These are phyloP conservation scores for Eleusine indica DNA, from an alignment of 176 grass and related monocot species.

Conservation along the genomic window DNA sequence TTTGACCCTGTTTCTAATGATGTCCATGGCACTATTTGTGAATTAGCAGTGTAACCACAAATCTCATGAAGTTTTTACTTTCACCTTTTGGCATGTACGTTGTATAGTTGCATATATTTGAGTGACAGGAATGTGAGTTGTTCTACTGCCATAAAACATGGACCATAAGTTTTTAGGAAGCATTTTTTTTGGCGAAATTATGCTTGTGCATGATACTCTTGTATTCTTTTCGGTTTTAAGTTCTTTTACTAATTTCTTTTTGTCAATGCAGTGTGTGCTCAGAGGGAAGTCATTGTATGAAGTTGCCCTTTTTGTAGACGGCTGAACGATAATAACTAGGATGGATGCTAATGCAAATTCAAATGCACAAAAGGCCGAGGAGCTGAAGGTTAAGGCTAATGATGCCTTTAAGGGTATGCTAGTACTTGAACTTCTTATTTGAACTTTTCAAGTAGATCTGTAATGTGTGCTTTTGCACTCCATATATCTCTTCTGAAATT, in stretches of 20 bases:
- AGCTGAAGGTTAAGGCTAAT: slow-evolving; percentile 77
- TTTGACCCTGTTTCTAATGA: background rate
- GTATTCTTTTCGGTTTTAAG: background rate
- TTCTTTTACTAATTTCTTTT: slow-evolving; percentile 28
- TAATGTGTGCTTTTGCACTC: background rate
- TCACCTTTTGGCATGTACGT: background rate
- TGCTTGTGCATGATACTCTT: background rate
- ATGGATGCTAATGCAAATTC: slow-evolving; percentile 55
- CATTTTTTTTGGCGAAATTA: background rate
- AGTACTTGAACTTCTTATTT: slow-evolving; percentile 1
- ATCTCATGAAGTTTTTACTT: slow-evolving; percentile 9
- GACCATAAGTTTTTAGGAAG: background rate
- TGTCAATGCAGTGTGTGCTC: slow-evolving; percentile 1
- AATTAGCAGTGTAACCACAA: background rate
- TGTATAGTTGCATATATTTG: background rate
- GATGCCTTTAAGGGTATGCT: slow-evolving; percentile 82
- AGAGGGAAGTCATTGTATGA: slow-evolving; percentile 12
- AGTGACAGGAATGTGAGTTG: background rate
- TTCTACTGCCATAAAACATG: background rate
- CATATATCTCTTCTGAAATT: slow-evolving; percentile 42
- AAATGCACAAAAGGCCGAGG: slow-evolving; percentile 70
- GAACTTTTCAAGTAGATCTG: background rate
- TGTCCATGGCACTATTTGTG: background rate
- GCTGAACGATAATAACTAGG: slow-evolving; percentile 30
- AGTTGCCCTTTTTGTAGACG: background rate